Evolutionary conservation across 2,329 filamentous ascomycete species (phyloP).

Genomic region (Paraconiothyrium brasiliense): DNA sequence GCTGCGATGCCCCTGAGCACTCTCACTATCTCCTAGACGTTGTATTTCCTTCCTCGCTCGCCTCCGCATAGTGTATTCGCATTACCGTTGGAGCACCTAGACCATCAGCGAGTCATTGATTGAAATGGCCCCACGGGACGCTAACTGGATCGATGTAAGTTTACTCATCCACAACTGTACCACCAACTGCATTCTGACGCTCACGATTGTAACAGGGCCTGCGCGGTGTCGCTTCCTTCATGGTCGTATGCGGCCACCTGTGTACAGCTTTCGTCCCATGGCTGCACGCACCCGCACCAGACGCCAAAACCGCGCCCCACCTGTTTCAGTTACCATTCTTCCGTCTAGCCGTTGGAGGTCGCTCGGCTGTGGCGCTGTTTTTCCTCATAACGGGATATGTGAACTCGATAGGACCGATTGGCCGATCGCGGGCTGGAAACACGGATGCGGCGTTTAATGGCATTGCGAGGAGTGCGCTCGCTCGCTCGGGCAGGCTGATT

Average conservation of each 20-base stretch:
- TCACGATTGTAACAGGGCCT: conserved; percentile 45
- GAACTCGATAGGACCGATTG: conserved; percentile 69
- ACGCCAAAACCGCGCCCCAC: conserved; percentile 57
- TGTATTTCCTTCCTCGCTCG: background rate
- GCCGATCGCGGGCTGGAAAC: conserved; percentile 63
- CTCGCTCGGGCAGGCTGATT: conserved; percentile 66
- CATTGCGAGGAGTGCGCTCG: conserved; percentile 66
- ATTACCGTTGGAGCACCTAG: too few relatives aligned
- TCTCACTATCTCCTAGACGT: conserved; percentile 2
- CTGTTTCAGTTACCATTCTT: conserved; percentile 68
- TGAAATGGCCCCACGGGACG: conserved; percentile 48
- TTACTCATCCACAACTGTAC: conserved; percentile 23
- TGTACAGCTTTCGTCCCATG: conserved; percentile 54
- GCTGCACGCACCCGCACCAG: conserved; percentile 51
- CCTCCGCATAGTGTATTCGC: background rate
- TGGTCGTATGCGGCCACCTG: conserved; percentile 55
- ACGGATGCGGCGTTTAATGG: conserved; percentile 63
- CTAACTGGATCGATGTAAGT: conserved; percentile 52
- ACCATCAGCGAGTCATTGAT: conserved; percentile 1
- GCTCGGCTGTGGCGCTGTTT: conserved; percentile 50
- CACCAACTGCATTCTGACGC: conserved; percentile 30
- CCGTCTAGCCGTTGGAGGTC: conserved; percentile 65
- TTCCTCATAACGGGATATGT: conserved; percentile 71
- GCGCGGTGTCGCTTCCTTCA: conserved; percentile 53
- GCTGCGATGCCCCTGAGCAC: conserved; percentile 4